Percentiles rank a stretch among this genome's conserved stretches.
Evolutionary conservation across 495 filamentous ascomycete genomes (phyloP).

Genomic region (Thermothielavioides terrestris): DNA sequence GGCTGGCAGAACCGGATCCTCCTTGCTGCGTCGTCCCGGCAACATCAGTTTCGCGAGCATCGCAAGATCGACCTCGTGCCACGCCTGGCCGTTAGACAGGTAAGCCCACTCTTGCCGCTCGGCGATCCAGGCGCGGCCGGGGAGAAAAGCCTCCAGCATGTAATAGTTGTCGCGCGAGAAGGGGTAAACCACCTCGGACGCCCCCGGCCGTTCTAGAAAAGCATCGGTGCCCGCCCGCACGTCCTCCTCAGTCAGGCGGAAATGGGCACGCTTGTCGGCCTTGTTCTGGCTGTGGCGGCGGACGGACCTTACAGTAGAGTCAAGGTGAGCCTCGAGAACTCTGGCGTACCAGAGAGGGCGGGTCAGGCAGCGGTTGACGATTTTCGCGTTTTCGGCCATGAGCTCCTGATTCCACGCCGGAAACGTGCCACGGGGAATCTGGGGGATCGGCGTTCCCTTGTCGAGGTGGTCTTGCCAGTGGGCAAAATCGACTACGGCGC

Average conservation of each 20-base stretch:
- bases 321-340: constrained; percentile 44
- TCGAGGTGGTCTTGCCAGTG: constrained; percentile 46
- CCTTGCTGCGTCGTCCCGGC: neutral
- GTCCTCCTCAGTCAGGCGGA: constrained; percentile 41
- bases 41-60: neutral
- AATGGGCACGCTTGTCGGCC: constrained; percentile 38
- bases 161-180: constrained; percentile 48
- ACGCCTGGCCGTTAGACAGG: constrained; percentile 26
- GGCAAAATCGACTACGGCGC: constrained; percentile 44
- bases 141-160: constrained; percentile 43
- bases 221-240: constrained; percentile 31
- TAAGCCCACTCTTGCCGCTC: constrained; percentile 36
- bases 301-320: constrained; percentile 42
- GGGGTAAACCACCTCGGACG: constrained; percentile 41
- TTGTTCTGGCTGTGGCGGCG: constrained; percentile 39
- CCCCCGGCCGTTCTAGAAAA: constrained; percentile 40
- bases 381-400: constrained; percentile 26
- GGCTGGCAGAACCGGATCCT: neutral
- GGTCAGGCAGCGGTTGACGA: constrained; percentile 34
- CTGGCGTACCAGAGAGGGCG: constrained; percentile 41
- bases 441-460: constrained; percentile 41
- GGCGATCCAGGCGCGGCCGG: constrained; percentile 37
- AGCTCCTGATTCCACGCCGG: constrained; percentile 42
- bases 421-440: constrained; percentile 34
- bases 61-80: constrained; percentile 33